phyloP scores from a whole-genome alignment of 1,139 yeast species.

The Eremothecium cymbalariae region DNA sequence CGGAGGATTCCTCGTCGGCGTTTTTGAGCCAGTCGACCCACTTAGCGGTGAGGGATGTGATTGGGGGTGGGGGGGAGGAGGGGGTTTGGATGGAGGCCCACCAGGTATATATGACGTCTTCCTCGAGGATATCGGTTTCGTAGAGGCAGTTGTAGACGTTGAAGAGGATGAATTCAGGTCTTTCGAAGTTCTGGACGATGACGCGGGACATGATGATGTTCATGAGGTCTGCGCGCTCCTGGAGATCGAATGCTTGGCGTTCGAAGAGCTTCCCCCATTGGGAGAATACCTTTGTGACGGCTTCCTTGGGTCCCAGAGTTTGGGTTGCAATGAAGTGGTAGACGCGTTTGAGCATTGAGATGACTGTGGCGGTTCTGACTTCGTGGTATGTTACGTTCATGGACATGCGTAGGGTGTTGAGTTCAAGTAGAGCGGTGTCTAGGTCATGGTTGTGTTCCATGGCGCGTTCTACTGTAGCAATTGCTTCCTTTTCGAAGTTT shows the following conservation, averaged over 20 bases:
- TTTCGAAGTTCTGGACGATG: constrained; percentile 28
- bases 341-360: constrained; percentile 62
- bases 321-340: constrained; percentile 66
- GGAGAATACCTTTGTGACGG: constrained; percentile 62
- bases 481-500: constrained; percentile 78
- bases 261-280: constrained; percentile 75
- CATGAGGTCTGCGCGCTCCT: constrained; percentile 71
- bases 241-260: constrained; percentile 73
- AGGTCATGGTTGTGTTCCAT: constrained; percentile 85
- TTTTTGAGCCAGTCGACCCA: constrained; percentile 83
- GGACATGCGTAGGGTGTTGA: constrained; percentile 93
- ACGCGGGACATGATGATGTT: constrained; percentile 37
- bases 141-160: constrained; percentile 62
- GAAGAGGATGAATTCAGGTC: constrained; percentile 36
- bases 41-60: constrained; percentile 52
- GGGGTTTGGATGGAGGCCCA: constrained; percentile 51
- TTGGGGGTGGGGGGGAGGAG: constrained; percentile 40
- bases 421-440: constrained; percentile 85
- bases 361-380: constrained; percentile 73
- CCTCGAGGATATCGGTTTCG: constrained; percentile 73
- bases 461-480: constrained; percentile 89
- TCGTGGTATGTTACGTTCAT: constrained; percentile 93
- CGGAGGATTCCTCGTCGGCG: constrained; percentile 73
- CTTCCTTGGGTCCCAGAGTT: constrained; percentile 66
- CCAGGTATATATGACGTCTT: constrained; percentile 74